Conservation (phyloP, 2,329 filamentous ascomycete genomes). For the Fusarium veterinarium region DNA sequence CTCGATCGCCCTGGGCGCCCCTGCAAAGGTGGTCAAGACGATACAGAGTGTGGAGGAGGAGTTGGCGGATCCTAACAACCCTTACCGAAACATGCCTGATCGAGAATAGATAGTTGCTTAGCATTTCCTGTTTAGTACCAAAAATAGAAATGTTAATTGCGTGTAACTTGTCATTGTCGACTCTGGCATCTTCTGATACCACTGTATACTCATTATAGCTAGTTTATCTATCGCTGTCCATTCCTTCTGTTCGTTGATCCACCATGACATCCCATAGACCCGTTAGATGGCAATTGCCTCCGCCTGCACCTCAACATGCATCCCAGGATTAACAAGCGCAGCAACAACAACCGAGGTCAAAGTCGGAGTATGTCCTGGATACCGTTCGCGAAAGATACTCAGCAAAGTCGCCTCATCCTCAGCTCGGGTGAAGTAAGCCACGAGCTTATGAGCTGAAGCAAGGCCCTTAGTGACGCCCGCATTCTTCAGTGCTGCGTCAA, state of each 20-base stretch:
- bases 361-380: background rate
- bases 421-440: background rate
- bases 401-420: background rate
- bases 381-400: background rate
- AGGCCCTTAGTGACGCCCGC: rapidly evolving
- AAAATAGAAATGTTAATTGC: too few relatives aligned
- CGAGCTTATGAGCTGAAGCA: background rate
- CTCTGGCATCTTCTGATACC: too few relatives aligned
- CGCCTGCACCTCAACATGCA: background rate
- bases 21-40: conserved; percentile 61
- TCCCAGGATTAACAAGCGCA: background rate
- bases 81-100: conserved; percentile 43
- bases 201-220: background rate
- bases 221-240: rapidly evolving
- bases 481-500: background rate
- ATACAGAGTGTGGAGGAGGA: conserved; percentile 53
- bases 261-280: too few relatives aligned
- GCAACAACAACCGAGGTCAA: background rate
- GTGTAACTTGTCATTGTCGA: rapidly evolving
- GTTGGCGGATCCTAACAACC: conserved; percentile 41
- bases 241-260: rapidly evolving
- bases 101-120: conserved; percentile 40
- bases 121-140: too few relatives aligned
- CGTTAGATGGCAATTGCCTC: too few relatives aligned
- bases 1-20: conserved; percentile 60